Percentiles rank a stretch among this genome's conserved stretches.
These are phyloP conservation scores for Ocimum tenuiflorum DNA, from an alignment of 257 asterid genomes.

Conservation along the genomic window DNA sequence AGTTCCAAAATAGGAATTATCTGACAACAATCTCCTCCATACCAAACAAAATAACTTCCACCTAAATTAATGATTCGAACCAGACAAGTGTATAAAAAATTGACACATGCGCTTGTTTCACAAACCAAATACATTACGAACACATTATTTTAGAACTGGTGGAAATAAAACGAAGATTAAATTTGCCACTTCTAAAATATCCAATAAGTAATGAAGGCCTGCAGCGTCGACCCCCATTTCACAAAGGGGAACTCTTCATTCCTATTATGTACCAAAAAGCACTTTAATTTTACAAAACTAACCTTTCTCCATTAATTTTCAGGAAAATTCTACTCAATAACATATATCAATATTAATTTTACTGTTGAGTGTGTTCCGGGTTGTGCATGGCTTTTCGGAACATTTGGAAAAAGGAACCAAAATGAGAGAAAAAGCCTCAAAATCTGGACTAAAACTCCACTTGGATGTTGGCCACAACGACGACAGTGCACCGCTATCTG, in stretches of 20 bases:
- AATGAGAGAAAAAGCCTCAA: constrained; percentile 46
- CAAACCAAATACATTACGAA: neutral
- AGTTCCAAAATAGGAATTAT: no score
- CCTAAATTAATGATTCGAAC: no score
- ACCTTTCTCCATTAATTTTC: neutral
- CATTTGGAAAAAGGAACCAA: neutral
- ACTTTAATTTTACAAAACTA: neutral
- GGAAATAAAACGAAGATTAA: neutral
- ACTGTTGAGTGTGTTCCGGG: neutral
- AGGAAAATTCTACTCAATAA: no score
- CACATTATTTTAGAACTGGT: no score
- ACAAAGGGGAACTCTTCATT: neutral
- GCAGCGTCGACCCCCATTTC: neutral
- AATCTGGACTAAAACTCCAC: constrained; percentile 72
- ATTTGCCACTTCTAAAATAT: neutral
- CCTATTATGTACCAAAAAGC: neutral
- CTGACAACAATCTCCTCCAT: no score
- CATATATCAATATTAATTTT: neutral
- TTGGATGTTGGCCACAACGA: constrained; percentile 71
- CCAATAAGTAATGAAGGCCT: neutral
- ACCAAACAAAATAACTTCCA: no score
- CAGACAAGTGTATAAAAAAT: no score
- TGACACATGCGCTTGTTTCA: no score
- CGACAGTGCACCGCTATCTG: constrained; percentile 45
- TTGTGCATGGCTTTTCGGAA: neutral